Conservation (phyloP, 345 rosid species). For the Salix caprea region DNA sequence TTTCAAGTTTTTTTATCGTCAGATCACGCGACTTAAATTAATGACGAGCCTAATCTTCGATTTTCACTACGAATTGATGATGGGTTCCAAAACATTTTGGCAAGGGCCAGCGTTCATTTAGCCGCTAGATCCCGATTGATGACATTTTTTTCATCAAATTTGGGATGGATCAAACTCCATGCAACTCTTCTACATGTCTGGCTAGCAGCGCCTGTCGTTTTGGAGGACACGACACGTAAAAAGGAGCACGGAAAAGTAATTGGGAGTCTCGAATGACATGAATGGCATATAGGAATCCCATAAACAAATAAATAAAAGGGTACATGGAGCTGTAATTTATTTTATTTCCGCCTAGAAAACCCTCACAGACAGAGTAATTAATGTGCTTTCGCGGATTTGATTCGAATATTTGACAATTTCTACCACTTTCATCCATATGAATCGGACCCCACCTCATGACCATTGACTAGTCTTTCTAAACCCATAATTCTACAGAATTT, state of each 20-base stretch:
- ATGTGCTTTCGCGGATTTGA: background rate
- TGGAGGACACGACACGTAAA: no score
- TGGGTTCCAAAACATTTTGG: no score
- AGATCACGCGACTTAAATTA: no score
- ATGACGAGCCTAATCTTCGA: no score
- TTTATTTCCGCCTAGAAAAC: background rate
- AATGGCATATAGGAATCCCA: background rate
- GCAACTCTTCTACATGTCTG: background rate
- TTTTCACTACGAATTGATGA: no score
- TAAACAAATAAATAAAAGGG: background rate
- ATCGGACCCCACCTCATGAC: background rate
- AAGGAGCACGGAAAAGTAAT: background rate
- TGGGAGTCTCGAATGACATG: background rate
- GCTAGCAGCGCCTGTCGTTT: background rate
- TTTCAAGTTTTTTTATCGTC: accelerated
- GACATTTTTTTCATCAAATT: no score
- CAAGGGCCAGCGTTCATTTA: no score
- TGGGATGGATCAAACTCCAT: background rate
- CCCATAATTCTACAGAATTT: background rate
- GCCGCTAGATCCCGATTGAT: no score
- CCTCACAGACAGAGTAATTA: background rate
- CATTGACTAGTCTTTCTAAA: background rate
- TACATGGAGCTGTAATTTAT: background rate
- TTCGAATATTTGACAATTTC: background rate
- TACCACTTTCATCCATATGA: background rate